A percentile compares a stretch with the other conserved stretches of the same genome.
These are phyloP conservation scores for Ogataea paraovalis DNA, from an alignment of 805 yeast species.

Conservation along the genomic window DNA sequence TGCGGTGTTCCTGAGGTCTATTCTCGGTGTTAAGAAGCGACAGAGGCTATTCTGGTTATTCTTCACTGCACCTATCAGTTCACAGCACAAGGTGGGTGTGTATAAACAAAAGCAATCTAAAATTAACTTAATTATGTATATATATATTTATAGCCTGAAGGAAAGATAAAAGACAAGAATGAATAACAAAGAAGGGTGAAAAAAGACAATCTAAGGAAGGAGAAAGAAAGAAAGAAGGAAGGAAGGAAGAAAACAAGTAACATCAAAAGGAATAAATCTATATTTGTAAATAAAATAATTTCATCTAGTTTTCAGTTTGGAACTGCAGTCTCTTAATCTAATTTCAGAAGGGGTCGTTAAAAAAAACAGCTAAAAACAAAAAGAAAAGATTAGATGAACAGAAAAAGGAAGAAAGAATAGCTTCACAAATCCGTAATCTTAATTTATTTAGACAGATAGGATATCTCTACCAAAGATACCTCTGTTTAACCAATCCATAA, in stretches of 20 bases:
- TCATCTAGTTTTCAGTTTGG: not conserved
- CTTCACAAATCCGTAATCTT: no score
- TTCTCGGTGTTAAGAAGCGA: no score
- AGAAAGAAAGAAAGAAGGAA: not conserved
- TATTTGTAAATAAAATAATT: not conserved
- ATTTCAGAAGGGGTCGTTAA: not conserved
- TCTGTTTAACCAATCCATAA: slow-evolving; percentile 68
- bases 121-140: no score
- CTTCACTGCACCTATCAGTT: no score
- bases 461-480: slow-evolving; percentile 53
- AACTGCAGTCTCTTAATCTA: not conserved
- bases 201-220: not conserved
- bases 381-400: not conserved
- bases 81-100: no score
- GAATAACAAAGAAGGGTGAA: no score
- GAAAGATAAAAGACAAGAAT: no score
- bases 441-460: slow-evolving; percentile 13
- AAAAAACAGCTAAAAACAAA: not conserved
- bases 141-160: no score
- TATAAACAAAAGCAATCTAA: no score
- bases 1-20: no score
- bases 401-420: not conserved
- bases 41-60: no score
- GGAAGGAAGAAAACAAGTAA: not conserved
- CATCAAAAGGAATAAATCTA: not conserved